Evolutionary conservation across 2,329 filamentous ascomycete genomes (phyloP), one percentile per base, ranked within the genome.

Genomic region (Camptophora hylomeconis): DNA sequence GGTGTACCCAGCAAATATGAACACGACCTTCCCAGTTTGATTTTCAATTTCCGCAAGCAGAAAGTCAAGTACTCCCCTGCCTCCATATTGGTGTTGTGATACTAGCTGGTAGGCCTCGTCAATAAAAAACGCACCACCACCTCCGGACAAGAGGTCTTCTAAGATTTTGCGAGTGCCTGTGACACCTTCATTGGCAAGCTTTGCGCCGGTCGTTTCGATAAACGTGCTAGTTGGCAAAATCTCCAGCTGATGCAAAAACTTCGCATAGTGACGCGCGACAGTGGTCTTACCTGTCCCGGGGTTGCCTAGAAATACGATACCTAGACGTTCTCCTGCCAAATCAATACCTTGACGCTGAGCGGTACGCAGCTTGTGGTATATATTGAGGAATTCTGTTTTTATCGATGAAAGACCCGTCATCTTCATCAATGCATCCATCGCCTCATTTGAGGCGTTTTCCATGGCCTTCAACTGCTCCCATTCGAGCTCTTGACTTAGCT

Each of bases 221-320:
- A 84, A 77, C 2, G 40, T 34, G 6, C 49, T 48, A 0, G 77
- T 76, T 0, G 75, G 61, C 4, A 87, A 57, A 0, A 71, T 69
- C 0, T 73, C 71, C 0, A 80, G 53, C 0, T 69, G 63, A 0
- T 64, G 60, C 0, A 87, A 56, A 19, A 83, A 76, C 5, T 69
- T 62, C 0, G 69, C 75, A 33, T 81, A 84, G 0, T 79, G 52
- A 0, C 79, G 63, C 0, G 80, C 80, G 0, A 86, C 73, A 0
- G 80, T 86, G 0, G 80, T 87, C 56, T 84, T 84, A 68, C 75
- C 77, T 32, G 79, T 84, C 3, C 80, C 80, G 0, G 80, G 79
- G 41, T 84, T 86, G 0, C 80, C 80, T 0, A 84, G 52, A 3
- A 86, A 51, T 0, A 65, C 63, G 1, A 67, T 64, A 5, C 75